Conservation (phyloP, 2,329 filamentous ascomycete species). For the Claviceps sp. region DNA sequence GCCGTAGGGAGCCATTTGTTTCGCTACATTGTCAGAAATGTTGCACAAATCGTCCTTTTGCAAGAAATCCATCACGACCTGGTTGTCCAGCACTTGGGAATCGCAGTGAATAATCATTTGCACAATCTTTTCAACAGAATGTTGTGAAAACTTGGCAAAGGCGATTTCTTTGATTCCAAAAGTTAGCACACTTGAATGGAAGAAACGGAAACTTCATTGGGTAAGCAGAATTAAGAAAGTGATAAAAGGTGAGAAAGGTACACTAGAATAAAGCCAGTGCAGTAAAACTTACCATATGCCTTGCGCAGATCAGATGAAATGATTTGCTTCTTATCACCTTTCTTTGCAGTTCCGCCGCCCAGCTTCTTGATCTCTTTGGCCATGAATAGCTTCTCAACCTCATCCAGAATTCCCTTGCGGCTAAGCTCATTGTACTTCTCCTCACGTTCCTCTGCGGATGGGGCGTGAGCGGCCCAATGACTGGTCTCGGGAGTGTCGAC, state of each 20-base stretch:
- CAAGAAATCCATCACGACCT: constrained; percentile 91
- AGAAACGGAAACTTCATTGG: background rate
- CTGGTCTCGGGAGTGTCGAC: constrained; percentile 85
- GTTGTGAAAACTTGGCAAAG: constrained; percentile 81
- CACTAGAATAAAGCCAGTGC: background rate
- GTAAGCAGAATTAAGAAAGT: background rate
- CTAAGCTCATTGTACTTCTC: constrained; percentile 92
- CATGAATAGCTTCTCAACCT: constrained; percentile 94
- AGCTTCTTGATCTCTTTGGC: constrained; percentile 91
- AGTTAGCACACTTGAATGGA: no score
- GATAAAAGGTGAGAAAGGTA: background rate
- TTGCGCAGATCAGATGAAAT: constrained; percentile 84
- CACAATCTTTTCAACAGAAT: constrained; percentile 70
- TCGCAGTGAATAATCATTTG: constrained; percentile 96
- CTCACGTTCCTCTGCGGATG: constrained; percentile 79
- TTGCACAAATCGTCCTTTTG: constrained; percentile 87
- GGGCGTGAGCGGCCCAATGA: constrained; percentile 79
- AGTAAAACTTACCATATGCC: constrained; percentile 51
- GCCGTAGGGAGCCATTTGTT: constrained; percentile 87
- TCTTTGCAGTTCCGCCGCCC: constrained; percentile 57
- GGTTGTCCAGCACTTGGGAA: constrained; percentile 72
- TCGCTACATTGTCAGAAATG: constrained; percentile 78
- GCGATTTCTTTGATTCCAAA: constrained; percentile 52
- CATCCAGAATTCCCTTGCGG: constrained; percentile 88
- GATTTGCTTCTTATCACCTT: constrained; percentile 94